phyloP scores from a whole-genome alignment of 148 eudicot genomes.

The Arctostaphylos glauca region DNA sequence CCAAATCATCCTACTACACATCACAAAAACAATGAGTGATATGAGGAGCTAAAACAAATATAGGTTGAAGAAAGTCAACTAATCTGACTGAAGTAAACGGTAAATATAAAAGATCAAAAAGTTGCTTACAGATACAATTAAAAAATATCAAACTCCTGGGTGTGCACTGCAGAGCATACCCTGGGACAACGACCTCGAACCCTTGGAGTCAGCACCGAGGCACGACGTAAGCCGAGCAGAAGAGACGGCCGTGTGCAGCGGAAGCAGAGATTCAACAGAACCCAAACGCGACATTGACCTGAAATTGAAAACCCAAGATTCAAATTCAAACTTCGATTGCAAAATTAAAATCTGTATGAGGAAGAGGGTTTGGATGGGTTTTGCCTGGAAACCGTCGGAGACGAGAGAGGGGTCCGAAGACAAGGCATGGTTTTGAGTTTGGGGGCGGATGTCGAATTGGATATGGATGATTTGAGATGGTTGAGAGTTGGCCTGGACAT shows the following conservation, averaged over 20 bases:
- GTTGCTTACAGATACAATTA: conserved; percentile 46
- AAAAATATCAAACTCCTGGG: conserved; percentile 90
- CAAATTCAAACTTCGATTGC: conserved; percentile 14
- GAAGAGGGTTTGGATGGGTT: neutral
- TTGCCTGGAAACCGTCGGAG: conserved; percentile 47
- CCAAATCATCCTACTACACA: neutral
- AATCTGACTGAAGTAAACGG: neutral
- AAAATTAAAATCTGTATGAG: conserved; percentile 17
- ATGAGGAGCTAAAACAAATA: neutral
- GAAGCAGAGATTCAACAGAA: conserved; percentile 72
- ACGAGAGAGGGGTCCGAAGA: conserved; percentile 33
- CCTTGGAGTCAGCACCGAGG: conserved; percentile 69
- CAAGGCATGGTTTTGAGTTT: conserved; percentile 30
- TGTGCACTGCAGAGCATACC: conserved; percentile 97
- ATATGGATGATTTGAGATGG: conserved; percentile 50
- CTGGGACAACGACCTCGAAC: conserved; percentile 89
- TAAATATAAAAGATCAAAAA: conserved; percentile 14
- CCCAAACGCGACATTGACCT: conserved; percentile 74
- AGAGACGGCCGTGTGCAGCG: conserved; percentile 77
- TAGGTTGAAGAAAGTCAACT: neutral
- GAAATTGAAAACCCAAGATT: conserved; percentile 29
- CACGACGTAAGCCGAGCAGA: conserved; percentile 81
- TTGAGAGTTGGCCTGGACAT: conserved; percentile 54
- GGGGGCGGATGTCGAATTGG: conserved; percentile 41
- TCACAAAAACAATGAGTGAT: neutral